Percentiles rank a stretch among this genome's conserved stretches.
Conservation (phyloP, 441 rosid species). For the Croton setiger region DNA sequence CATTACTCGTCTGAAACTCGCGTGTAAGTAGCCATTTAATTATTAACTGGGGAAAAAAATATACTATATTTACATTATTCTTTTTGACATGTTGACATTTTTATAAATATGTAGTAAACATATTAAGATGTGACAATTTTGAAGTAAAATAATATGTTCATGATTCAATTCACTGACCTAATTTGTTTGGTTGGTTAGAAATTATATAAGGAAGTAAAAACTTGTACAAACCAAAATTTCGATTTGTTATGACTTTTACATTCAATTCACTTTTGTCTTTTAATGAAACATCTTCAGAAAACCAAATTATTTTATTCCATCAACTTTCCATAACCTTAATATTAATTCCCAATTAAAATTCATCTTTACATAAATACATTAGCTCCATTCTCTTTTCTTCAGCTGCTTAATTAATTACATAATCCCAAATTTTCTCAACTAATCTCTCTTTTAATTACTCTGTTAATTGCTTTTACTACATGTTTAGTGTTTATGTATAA, state of each 20-base stretch:
- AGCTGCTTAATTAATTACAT: background rate
- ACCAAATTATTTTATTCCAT: no score
- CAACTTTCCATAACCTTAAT: background rate
- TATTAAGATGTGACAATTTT: background rate
- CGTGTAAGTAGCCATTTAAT: no score
- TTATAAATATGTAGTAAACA: no score
- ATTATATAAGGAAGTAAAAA: background rate
- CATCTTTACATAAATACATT: no score
- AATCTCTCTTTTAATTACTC: background rate
- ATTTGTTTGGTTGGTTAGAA: background rate
- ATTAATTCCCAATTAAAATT: no score
- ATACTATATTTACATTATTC: no score
- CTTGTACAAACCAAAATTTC: background rate
- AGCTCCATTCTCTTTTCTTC: no score
- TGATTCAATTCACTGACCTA: background rate
- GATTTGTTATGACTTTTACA: background rate
- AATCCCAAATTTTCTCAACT: conserved; percentile 6
- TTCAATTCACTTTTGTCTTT: background rate
- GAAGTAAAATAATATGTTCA: background rate
- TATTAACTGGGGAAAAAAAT: no score
- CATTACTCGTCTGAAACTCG: no score
- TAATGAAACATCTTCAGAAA: no score
- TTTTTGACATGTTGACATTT: no score
- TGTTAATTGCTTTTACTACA: background rate
- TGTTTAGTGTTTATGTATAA: no score